phyloP scores from a whole-genome alignment of 2,329 filamentous ascomycete species.

The Clarireedia hainanense region DNA sequence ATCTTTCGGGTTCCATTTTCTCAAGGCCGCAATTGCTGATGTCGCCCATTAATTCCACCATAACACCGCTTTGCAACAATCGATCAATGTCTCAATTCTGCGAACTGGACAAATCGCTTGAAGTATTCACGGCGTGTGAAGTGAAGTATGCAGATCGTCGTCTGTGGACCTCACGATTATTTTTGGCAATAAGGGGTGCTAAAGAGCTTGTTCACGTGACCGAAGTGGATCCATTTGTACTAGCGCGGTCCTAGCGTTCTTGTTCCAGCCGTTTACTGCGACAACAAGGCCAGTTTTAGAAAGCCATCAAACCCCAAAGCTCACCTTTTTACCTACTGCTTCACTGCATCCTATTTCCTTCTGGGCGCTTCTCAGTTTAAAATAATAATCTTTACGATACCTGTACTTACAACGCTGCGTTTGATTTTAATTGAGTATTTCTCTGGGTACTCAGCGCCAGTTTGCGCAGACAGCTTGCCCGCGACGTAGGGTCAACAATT shows the following conservation, averaged over 20 bases:
- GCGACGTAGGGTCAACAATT: conserved; percentile 8
- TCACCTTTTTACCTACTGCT: conserved; percentile 9
- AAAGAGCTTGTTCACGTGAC: too few species aligned
- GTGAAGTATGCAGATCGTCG: too few species aligned
- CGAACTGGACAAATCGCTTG: too few species aligned
- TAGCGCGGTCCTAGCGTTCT: not conserved
- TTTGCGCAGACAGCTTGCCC: conserved; percentile 8
- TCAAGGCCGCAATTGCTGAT: too few species aligned
- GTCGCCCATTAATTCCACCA: too few species aligned
- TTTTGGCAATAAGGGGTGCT: too few species aligned
- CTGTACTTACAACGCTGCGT: conserved; percentile 7
- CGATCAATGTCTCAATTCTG: too few species aligned
- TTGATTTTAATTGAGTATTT: conserved; percentile 23
- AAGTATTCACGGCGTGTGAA: too few species aligned
- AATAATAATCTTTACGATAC: conserved; percentile 16
- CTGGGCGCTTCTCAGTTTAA: conserved; percentile 18
- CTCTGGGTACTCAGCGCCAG: conserved; percentile 10
- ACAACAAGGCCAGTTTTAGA: conserved; percentile 1
- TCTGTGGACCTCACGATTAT: too few species aligned
- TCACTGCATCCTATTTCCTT: conserved; percentile 13
- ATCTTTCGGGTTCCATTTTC: too few species aligned
- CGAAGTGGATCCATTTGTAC: too few species aligned
- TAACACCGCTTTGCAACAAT: too few species aligned
- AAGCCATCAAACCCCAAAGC: conserved; percentile 10
- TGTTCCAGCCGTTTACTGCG: conserved; percentile 3